Base-by-base conservation (phyloP, 2,329 filamentous ascomycete species). In the Penicillium sp. region DNA sequence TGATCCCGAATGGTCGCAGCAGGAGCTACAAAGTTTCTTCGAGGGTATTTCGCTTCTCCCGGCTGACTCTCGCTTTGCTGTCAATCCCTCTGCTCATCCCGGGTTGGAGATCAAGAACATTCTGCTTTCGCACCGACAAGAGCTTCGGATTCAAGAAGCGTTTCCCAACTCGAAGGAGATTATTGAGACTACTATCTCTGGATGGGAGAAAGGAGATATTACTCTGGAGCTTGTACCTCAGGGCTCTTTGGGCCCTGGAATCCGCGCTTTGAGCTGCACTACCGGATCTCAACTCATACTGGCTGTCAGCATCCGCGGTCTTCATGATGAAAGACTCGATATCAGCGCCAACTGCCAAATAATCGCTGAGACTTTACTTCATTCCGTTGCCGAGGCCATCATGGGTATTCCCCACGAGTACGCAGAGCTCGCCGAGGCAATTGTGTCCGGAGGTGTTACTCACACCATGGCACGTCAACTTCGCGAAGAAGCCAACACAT, bases 1-100 rank as follows among this genome's bases (percentile, higher is more conserved):
- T 28, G 75, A 80, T 54, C 71, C 71, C 2, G 68, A 77, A 41
- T 77, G 74, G 65, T 80, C 77, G 11, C 78, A 80, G 56, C 75
- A 75, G 48, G 78, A 80, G 51, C 66, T 81, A n/a, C 69, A 76
- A 44, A 73, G 72, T 2, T 72, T 78, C 43, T 75, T 72, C 48
- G 70, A 79, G 38, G 74, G 69, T 31, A 62, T 79, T 8, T 66
- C 66, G 10, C 62, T 69, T n/a, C 67, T 74, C 1, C 69, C 75
- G 0, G 64, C 69, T 14, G 74, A 77, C 33, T 68, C 75, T 25
- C 71, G 76, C 4, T 75, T 74, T 53, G 67, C 58, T 14, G 58
- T 81, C 6, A 55, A 69, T 43, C 71, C 77, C 0, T 63, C 62
- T 30, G 65, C 58, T 10, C 73, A 76, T 57, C 76, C 73, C 9